Evolutionary conservation across 306 rosid genomes (phyloP), one percentile per base, ranked within the genome.

Genomic region (Cicer yamashitae): DNA sequence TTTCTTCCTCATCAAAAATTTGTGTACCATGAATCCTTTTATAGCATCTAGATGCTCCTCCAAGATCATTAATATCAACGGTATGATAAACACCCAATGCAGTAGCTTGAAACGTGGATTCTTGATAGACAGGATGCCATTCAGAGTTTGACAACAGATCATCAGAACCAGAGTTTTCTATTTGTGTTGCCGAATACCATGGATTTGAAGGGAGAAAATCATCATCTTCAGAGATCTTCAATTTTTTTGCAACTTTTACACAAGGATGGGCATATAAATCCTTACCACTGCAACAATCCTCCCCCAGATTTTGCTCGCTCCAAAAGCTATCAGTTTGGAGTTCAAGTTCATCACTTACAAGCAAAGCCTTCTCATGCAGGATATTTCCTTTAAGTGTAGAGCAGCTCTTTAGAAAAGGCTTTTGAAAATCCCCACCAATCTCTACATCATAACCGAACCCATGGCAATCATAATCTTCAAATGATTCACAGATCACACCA

Each of bases 391-490:
- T 75, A 75, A 17, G 79, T 22, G 68, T 62, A 75, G 93, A 86
- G 83, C 93, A 90, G 54, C 89, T 83, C 83, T 64, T 83, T 65
- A 89, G 84, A 53, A 88, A 85, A 25, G 97, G 91, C 75, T 72
- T 82, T 71, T 74, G 86, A 72, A 76, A 59, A 71, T 78, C 82
- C 80, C 75, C 60, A 54, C 64, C 67, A 78, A 80, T 34, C 44
- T 77, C 81, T 73, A 75, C 60, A 80, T 79, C 82, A 64, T 77
- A 53, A 57, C 79, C 34, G 10, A 68, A 65, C 30, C 81, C 86
- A 75, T 54, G 73, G 73, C 11, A 70, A 54, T 77, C 87, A 72
- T 73, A 47, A 74, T 64, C 59, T 71, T 62, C 81, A 39, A 83
- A 79, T 74, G 86, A 69, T 70, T 70, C 88, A 79, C 41, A 57